Conservation (phyloP, 2,329 filamentous ascomycete species). For the Colletotrichum spinosum region DNA sequence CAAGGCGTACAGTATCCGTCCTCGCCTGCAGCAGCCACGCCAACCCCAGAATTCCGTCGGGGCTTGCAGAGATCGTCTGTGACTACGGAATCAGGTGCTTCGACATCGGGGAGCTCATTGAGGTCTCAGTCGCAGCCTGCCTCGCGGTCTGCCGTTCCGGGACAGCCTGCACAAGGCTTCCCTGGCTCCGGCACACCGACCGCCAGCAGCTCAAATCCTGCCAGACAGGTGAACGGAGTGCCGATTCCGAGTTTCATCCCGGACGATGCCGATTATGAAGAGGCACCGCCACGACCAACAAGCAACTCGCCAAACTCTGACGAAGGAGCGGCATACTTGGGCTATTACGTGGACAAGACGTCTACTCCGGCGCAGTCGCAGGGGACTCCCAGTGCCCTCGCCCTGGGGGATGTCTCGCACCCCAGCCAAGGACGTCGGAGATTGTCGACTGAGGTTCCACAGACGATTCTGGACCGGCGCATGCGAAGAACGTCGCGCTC, state of each 20-base stretch:
- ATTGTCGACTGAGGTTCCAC: constrained; percentile 64
- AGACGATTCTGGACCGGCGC: constrained; percentile 64
- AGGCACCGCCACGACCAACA: constrained; percentile 51
- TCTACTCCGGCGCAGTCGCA: constrained; percentile 42
- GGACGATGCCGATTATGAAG: constrained; percentile 64
- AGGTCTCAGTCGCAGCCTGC: constrained; percentile 77
- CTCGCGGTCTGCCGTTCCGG: constrained; percentile 52
- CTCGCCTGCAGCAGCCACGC: constrained; percentile 61
- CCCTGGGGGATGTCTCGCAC: constrained; percentile 60
- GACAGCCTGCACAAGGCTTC: constrained; percentile 33
- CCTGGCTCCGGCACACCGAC: constrained; percentile 25
- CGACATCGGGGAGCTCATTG: constrained; percentile 65
- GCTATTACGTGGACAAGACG: constrained; percentile 51
- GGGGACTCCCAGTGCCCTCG: constrained; percentile 52
- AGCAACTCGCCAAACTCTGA: constrained; percentile 62
- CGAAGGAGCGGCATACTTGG: constrained; percentile 52
- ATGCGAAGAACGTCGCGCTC: constrained; percentile 67
- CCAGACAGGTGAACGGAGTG: constrained; percentile 60
- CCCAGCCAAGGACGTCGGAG: constrained; percentile 56
- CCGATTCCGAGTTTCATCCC: constrained; percentile 67
- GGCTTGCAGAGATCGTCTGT: constrained; percentile 66
- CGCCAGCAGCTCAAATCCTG: constrained; percentile 18
- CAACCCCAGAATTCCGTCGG: constrained; percentile 64
- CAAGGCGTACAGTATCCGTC: constrained; percentile 57
- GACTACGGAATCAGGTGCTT: constrained; percentile 59